Base-by-base conservation (phyloP, 2,329 filamentous ascomycete species). In the Fusarium musae region DNA sequence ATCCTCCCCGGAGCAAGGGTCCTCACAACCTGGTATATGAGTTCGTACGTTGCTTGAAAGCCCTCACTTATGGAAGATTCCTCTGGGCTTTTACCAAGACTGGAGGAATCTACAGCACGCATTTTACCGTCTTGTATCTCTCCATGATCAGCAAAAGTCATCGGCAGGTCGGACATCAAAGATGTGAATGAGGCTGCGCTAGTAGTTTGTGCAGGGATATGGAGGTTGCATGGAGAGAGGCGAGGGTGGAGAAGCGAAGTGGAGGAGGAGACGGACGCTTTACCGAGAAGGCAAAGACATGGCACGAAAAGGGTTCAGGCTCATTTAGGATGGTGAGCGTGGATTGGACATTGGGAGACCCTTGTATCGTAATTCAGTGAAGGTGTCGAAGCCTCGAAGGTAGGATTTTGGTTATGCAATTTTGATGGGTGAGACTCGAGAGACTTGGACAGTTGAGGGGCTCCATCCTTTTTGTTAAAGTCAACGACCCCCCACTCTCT, bases 171-270 rank as follows among this genome's bases (percentile, higher is more conserved):
- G 44, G 66, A 43, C 39, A 58, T 57, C 37, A 47, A 50, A 46
- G 59, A 49, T 49, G 42, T 42, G 66, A 74, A 74, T 73, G 74
- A 77, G 75, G 74, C 72, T 67, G 64, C 74, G 61, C 74, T 77
- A 76, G 69, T 66, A 44, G 58, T 69, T 62, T 70, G 46, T 54
- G 58, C 70, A 74, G 72, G 66, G 72, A 75, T 61, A 59, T 49
- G 49, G 56, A 43, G 68, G 60, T 71, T 71, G 71, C 68, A 67
- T 67, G 52, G 56, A 67, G 61, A 67, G 69, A 59, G 52, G 61
- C 57, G 68, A 69, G 68, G 52, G 67, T 69, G 71, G 67, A 72
- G 63, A 58, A 70, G 59, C 34, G 46, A 58, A 73, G 70, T 73
- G 70, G 70, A 73, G 58, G 58, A 64, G 36, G 40, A 37, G 64